A percentile compares a stretch with the other conserved stretches of the same genome.
Conservation (phyloP, 2,329 filamentous ascomycete genomes). For the Calonectria multiphialidica region DNA sequence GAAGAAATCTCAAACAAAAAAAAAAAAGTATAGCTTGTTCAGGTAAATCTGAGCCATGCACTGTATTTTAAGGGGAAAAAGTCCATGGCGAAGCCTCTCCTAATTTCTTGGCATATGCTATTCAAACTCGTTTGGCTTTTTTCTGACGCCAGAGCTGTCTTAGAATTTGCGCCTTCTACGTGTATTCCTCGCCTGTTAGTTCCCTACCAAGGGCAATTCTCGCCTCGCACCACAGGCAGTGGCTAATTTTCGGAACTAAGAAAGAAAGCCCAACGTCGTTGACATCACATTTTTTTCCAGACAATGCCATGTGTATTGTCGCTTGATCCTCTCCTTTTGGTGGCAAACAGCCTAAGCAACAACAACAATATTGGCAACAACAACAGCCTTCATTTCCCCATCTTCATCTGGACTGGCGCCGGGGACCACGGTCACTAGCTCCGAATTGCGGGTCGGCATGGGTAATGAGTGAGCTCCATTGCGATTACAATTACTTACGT, state of each 20-base stretch:
- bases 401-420: slow-evolving; percentile 18
- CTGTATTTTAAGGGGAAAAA: background rate
- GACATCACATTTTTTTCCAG: background rate
- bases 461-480: background rate
- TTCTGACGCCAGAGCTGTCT: background rate
- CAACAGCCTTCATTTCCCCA: slow-evolving; percentile 20
- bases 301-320: background rate
- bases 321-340: background rate
- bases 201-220: background rate
- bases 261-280: background rate
- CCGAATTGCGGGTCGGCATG: slow-evolving; percentile 15
- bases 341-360: slow-evolving; percentile 5
- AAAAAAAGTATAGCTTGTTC: background rate
- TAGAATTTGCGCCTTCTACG: background rate
- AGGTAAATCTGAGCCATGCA: background rate
- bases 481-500: background rate
- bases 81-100: background rate
- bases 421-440: slow-evolving; percentile 13
- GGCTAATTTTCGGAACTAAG: slow-evolving; percentile 38
- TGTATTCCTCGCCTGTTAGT: background rate
- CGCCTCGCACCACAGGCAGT: background rate
- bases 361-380: background rate
- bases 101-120: background rate
- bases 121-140: background rate
- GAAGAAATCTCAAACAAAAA: background rate